Evolutionary conservation across 441 rosid genomes (phyloP).

Genomic region (Erodium moschatum): DNA sequence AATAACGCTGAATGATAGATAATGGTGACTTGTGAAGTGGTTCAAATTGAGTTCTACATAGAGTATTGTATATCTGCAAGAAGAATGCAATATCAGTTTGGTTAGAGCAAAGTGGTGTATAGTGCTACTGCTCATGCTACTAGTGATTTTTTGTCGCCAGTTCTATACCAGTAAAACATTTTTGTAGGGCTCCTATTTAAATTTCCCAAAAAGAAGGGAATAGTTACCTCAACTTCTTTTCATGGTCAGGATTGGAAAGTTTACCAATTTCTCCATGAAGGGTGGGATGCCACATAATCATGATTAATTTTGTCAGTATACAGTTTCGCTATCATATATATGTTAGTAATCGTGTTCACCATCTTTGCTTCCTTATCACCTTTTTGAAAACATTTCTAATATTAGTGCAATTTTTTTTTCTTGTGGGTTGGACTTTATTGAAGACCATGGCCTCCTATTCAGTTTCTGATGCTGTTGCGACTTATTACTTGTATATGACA

Average conservation of each 20-base stretch:
- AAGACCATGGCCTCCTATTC: constrained; percentile 99
- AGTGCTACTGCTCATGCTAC: constrained; percentile 3
- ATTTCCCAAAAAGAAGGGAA: neutral
- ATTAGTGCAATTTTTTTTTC: constrained; percentile 22
- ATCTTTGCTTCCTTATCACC: neutral
- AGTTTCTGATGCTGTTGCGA: constrained; percentile 98
- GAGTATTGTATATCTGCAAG: constrained; percentile 3
- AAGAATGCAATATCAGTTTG: constrained; percentile 9
- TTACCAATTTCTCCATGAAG: neutral
- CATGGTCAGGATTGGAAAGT: neutral
- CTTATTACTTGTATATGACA: constrained; percentile 93
- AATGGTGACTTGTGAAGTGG: constrained; percentile 1
- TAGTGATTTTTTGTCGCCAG: constrained; percentile 3
- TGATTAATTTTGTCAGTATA: constrained; percentile 3
- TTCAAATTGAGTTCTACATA: neutral
- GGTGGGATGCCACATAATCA: neutral
- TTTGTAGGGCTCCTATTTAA: neutral
- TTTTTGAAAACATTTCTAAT: constrained; percentile 22
- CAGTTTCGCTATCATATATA: neutral
- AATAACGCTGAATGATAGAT: neutral
- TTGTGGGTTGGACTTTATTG: constrained; percentile 21
- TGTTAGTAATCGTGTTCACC: neutral
- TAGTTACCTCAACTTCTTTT: neutral
- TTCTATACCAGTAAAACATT: neutral
- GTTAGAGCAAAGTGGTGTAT: constrained; percentile 6